Conservation (phyloP, 257 asterid genomes). For the Nicotiana knightiana region DNA sequence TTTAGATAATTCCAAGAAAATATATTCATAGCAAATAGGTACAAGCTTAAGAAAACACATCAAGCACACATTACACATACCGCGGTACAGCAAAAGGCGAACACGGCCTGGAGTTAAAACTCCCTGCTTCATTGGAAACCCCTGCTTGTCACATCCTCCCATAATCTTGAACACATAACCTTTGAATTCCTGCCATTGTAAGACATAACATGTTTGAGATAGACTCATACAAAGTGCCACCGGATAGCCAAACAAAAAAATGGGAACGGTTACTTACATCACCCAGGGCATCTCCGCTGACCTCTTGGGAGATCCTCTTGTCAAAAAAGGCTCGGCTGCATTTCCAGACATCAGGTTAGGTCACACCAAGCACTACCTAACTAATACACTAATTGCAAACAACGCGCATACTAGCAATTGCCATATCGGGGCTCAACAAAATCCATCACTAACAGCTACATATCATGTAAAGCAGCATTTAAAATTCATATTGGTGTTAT, state of each 20-base stretch:
- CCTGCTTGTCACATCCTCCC: conserved; percentile 13
- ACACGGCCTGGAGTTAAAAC: conserved; percentile 10
- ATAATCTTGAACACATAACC: conserved; percentile 8
- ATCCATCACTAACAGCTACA: too few species aligned
- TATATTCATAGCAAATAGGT: background rate
- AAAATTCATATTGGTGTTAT: too few species aligned
- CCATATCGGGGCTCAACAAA: background rate
- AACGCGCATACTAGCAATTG: background rate
- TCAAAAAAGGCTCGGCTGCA: conserved; percentile 10
- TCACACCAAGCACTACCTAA: background rate
- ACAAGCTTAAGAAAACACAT: background rate
- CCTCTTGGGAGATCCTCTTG: conserved; percentile 13
- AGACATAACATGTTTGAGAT: background rate
- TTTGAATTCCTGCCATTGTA: background rate
- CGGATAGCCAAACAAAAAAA: background rate
- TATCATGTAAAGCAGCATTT: too few species aligned
- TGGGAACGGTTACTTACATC: background rate
- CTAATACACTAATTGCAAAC: background rate
- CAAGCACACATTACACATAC: background rate
- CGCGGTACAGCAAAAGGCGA: conserved; percentile 7
- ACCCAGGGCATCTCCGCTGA: conserved; percentile 7
- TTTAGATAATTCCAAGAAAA: background rate
- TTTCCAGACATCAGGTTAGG: background rate
- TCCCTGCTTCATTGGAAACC: conserved; percentile 11
- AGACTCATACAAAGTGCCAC: background rate